These are phyloP conservation scores for Lignosus rhinocerotis DNA, from an alignment of 1,284 basidiomycete species.

Conservation along the genomic window DNA sequence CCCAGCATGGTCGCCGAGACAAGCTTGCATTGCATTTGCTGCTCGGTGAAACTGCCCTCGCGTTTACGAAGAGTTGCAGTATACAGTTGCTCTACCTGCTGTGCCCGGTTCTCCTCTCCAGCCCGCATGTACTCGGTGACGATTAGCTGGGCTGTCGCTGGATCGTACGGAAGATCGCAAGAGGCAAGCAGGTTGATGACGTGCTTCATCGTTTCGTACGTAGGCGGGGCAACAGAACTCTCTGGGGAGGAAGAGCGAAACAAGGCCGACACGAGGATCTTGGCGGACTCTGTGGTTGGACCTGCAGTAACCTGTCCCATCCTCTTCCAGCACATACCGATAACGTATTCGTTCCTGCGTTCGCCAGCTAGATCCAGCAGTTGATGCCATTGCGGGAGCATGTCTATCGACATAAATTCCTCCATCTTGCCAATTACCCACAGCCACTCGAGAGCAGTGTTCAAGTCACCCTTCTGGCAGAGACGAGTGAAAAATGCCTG, in stretches of 20 bases:
- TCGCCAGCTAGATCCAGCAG: conserved; percentile 45
- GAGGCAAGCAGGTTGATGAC: conserved; percentile 3
- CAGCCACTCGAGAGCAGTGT: conserved; percentile 43
- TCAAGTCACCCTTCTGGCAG: background rate
- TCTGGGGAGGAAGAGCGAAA: conserved; percentile 7
- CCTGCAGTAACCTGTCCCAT: conserved; percentile 12
- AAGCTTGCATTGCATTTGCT: conserved; percentile 8
- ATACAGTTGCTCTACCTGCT: conserved; percentile 9
- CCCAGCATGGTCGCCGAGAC: background rate
- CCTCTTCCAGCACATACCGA: conserved; percentile 2
- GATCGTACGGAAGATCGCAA: conserved; percentile 11
- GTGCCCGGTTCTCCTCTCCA: background rate
- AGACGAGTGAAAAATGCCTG: conserved; percentile 25
- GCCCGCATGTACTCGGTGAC: conserved; percentile 3
- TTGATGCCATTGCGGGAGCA: conserved; percentile 40
- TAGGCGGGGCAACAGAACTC: background rate
- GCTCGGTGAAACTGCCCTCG: background rate
- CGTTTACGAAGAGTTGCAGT: background rate
- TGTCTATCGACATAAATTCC: conserved; percentile 40
- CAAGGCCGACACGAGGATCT: conserved; percentile 14
- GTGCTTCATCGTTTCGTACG: conserved; percentile 18
- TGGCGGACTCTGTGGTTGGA: conserved; percentile 9
- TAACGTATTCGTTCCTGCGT: conserved; percentile 1
- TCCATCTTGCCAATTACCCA: conserved; percentile 43
- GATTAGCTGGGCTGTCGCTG: background rate